These are phyloP conservation scores for Candida orba DNA, from an alignment of 805 yeast genomes.

Conservation along the genomic window DNA sequence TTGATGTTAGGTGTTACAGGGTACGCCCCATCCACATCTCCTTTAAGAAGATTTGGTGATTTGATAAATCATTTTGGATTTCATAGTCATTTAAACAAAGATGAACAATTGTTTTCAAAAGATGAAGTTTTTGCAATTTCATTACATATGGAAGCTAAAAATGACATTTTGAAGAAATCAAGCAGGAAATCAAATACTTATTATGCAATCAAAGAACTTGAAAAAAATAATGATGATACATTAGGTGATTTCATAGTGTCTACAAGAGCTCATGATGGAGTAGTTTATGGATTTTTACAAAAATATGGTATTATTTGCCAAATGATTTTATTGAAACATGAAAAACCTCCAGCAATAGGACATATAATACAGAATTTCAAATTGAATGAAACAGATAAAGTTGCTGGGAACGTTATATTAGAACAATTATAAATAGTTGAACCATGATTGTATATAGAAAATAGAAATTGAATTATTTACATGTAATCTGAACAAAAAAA, in stretches of 20 bases:
- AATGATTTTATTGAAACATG: slow-evolving; percentile 22
- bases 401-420: slow-evolving; percentile 35
- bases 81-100: slow-evolving; percentile 33
- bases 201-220: slow-evolving; percentile 30
- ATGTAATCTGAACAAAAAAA: too few relatives aligned
- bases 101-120: slow-evolving; percentile 25
- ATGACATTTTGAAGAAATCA: slow-evolving; percentile 29
- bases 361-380: slow-evolving; percentile 33
- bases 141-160: slow-evolving; percentile 38
- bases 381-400: slow-evolving; percentile 35
- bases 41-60: slow-evolving; percentile 79
- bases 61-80: slow-evolving; percentile 75
- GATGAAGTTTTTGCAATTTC: slow-evolving; percentile 30
- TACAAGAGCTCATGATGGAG: slow-evolving; percentile 34
- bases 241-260: slow-evolving; percentile 31
- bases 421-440: slow-evolving; percentile 9
- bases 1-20: slow-evolving; percentile 51
- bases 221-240: slow-evolving; percentile 7
- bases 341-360: slow-evolving; percentile 34
- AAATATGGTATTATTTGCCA: slow-evolving; percentile 26
- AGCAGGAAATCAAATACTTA: slow-evolving; percentile 26
- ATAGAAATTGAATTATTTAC: too few relatives aligned
- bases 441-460: not conserved
- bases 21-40: slow-evolving; percentile 81
- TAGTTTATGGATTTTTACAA: slow-evolving; percentile 25